Evolutionary conservation across 140 eudicot genomes (phyloP).

Genomic region (Anethum foeniculum): DNA sequence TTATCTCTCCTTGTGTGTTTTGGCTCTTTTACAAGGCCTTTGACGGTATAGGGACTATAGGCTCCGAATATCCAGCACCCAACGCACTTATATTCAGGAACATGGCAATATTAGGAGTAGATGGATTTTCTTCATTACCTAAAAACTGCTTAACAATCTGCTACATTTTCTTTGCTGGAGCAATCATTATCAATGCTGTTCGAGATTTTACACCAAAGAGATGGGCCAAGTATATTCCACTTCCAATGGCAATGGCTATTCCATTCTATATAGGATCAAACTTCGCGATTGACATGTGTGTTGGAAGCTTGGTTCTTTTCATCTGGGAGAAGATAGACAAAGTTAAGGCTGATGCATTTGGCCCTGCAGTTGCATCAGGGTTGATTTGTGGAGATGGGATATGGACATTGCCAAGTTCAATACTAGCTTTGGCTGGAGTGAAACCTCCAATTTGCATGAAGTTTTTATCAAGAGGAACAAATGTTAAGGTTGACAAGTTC

Average conservation of each 20-base stretch:
- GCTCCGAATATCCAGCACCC: slow-evolving; percentile 14
- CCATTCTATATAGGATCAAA: slow-evolving; percentile 15
- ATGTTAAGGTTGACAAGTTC: slow-evolving; percentile 6
- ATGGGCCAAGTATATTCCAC: slow-evolving; percentile 9
- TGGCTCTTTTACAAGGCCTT: slow-evolving; percentile 17
- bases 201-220: slow-evolving; percentile 2
- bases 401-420: slow-evolving; percentile 16
- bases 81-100: slow-evolving; percentile 5
- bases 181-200: background rate
- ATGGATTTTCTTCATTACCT: background rate
- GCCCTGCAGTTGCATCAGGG: slow-evolving; percentile 14
- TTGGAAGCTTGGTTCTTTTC: slow-evolving; percentile 19
- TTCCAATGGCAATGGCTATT: slow-evolving; percentile 22
- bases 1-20: slow-evolving; percentile 15
- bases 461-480: slow-evolving; percentile 8
- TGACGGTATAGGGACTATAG: background rate
- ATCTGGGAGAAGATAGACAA: slow-evolving; percentile 6
- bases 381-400: slow-evolving; percentile 20
- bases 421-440: slow-evolving; percentile 15
- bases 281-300: slow-evolving; percentile 19
- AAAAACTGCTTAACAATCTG: slow-evolving; percentile 9
- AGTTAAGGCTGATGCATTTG: slow-evolving; percentile 19
- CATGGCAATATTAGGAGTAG: slow-evolving; percentile 14
- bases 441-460: slow-evolving; percentile 20
- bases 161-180: slow-evolving; percentile 10